phyloP scores from a whole-genome alignment of 208 protist species.

The Leishmania tarentolae region DNA sequence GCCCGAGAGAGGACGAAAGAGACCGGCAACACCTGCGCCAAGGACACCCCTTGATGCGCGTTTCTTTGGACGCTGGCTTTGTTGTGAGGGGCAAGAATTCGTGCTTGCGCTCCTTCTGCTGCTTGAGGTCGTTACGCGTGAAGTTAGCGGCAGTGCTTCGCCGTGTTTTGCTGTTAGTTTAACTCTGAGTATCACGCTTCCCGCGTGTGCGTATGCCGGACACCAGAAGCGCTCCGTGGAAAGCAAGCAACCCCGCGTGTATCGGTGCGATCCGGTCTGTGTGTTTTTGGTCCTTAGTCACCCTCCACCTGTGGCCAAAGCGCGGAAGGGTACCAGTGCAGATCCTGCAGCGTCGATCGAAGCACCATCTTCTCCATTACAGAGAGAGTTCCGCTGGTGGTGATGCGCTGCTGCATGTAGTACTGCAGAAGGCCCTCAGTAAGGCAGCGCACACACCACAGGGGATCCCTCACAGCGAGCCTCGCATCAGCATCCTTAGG shows the following conservation, averaged over 20 bases:
- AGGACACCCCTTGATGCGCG: background rate
- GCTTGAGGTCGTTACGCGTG: background rate
- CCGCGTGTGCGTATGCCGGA: background rate
- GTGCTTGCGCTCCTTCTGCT: too few relatives aligned
- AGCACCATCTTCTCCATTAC: slow-evolving; percentile 33
- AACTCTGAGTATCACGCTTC: background rate
- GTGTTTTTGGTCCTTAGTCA: background rate
- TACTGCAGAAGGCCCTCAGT: slow-evolving; percentile 30
- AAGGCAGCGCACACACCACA: slow-evolving; percentile 33
- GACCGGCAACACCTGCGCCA: background rate
- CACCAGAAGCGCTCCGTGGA: background rate
- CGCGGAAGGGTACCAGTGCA: slow-evolving; percentile 25
- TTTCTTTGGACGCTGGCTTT: background rate
- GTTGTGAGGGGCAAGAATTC: too few relatives aligned
- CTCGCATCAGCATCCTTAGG: too few relatives aligned
- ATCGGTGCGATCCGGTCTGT: background rate
- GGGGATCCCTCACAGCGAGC: slow-evolving; percentile 1
- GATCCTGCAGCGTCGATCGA: slow-evolving; percentile 27
- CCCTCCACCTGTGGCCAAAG: slow-evolving; percentile 27
- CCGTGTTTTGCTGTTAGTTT: background rate
- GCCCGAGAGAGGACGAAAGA: background rate
- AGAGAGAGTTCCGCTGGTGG: slow-evolving; percentile 8
- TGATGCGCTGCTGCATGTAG: slow-evolving; percentile 29
- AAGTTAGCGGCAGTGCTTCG: background rate
- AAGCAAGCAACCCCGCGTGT: background rate